phyloP scores from a whole-genome alignment of 306 rosid species.

The Glycyrrhiza uralensis region DNA sequence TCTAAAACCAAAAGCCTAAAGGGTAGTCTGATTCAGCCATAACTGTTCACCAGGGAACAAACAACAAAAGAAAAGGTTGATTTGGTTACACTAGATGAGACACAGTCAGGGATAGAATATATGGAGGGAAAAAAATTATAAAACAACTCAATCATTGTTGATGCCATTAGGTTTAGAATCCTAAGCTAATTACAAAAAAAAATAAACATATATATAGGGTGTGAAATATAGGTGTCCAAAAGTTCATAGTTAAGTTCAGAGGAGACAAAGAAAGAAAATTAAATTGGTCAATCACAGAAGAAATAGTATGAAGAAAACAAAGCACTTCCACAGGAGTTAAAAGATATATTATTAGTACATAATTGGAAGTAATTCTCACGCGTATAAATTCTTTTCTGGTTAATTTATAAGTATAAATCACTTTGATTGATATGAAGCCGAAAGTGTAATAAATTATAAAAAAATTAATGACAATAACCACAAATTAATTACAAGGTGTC shows the following conservation, averaged over 20 bases:
- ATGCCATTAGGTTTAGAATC: background rate
- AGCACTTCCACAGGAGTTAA: background rate
- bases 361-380: background rate
- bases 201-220: too few relatives aligned
- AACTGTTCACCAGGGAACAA: background rate
- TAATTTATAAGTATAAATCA: background rate
- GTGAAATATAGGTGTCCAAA: background rate
- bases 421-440: background rate
- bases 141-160: constrained; percentile 14
- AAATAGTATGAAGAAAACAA: background rate
- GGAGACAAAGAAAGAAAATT: background rate
- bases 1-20: background rate
- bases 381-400: background rate
- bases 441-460: background rate
- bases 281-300: background rate
- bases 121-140: background rate
- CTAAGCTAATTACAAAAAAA: constrained; percentile 11
- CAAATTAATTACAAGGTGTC: background rate
- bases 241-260: background rate
- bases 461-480: background rate
- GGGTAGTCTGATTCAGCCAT: background rate
- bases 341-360: background rate
- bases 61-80: background rate
- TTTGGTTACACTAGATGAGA: background rate
- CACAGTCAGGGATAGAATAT: background rate